Base-by-base conservation (phyloP, 352 stramenopile species). In the Phytophthora pisi region DNA sequence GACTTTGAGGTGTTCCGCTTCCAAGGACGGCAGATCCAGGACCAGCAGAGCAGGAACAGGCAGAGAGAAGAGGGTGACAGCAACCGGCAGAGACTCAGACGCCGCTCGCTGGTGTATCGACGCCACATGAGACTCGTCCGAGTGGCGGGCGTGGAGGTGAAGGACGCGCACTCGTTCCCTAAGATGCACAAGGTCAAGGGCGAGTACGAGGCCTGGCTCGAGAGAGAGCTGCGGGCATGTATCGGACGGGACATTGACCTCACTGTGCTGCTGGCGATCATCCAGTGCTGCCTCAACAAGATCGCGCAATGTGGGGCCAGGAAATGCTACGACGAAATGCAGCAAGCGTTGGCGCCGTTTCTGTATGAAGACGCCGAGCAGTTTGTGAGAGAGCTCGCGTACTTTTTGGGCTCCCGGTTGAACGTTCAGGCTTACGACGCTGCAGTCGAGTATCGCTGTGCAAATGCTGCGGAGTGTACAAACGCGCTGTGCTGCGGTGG, bases 341-440 rank as follows among this genome's bases (percentile, higher is more conserved):
- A 85, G 23, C 57, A 64, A 38, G 82, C 82, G 5, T 64, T 95
- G 16, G 61, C 71, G 58, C 78, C 81, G 8, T 95, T 93, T 65
- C 55, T 95, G 34, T 81, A 82, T 18, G 85, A 91, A 26, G 86
- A 92, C 47, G 66, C 82, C 0, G 42, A 51, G 9, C 54, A 75
- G 8, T 95, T 95, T 60, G 83, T 89, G 4, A 66, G 68, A 24
- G 87, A 95, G 57, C 46, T 92, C 26, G 75, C 84, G 9, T 84
- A 56, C 54, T 95, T 92, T 66, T 68, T 95, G 36, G 74, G 53
- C 15, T 92, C 82, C 16, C 72, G 80, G 11, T 65, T 95, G 26
- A 93, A 93, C 42, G 58, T 79, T 23, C 70, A 89, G 10, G 82
- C 85, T 20, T 95, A 95, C 61, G 87, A 95, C 52, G 66, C 70